These are phyloP conservation scores for Talaromyces sp. DNA, from an alignment of 2,329 filamentous ascomycete genomes.

Conservation along the genomic window DNA sequence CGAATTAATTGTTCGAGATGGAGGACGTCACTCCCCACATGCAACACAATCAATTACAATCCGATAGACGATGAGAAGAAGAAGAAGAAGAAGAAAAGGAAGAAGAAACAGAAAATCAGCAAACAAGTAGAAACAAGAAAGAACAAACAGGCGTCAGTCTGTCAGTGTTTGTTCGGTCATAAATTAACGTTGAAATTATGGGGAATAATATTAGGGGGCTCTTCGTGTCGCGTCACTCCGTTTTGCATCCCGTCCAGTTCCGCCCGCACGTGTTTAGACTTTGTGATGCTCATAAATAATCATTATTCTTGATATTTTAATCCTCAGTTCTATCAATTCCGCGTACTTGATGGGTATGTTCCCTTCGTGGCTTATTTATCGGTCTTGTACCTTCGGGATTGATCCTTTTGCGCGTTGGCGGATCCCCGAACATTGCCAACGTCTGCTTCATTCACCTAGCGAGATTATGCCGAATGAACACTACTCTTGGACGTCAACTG, in stretches of 20 bases:
- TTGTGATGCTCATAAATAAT: conserved; percentile 16
- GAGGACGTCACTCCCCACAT: conserved; percentile 15
- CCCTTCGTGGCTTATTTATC: neutral
- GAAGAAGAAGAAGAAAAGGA: neutral
- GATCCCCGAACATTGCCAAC: neutral
- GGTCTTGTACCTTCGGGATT: neutral
- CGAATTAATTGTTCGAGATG: conserved; percentile 3
- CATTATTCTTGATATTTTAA: neutral
- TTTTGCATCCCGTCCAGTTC: conserved; percentile 12
- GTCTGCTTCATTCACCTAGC: neutral
- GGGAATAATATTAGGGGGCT: conserved; percentile 4
- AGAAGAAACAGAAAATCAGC: neutral
- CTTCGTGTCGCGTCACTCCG: conserved; percentile 5
- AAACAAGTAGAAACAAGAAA: neutral
- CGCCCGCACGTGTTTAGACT: conserved; percentile 20
- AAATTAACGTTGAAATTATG: neutral
- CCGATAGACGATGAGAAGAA: neutral
- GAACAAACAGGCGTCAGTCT: neutral
- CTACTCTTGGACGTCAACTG: neutral
- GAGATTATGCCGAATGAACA: neutral
- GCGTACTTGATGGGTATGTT: neutral
- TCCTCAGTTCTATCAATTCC: neutral
- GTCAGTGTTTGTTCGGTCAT: neutral
- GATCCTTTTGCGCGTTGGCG: neutral
- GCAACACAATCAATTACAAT: neutral